A percentile compares a stretch with the other conserved stretches of the same genome.
Conservation (phyloP, 1,284 basidiomycete species). For the Ustilago lituana region DNA sequence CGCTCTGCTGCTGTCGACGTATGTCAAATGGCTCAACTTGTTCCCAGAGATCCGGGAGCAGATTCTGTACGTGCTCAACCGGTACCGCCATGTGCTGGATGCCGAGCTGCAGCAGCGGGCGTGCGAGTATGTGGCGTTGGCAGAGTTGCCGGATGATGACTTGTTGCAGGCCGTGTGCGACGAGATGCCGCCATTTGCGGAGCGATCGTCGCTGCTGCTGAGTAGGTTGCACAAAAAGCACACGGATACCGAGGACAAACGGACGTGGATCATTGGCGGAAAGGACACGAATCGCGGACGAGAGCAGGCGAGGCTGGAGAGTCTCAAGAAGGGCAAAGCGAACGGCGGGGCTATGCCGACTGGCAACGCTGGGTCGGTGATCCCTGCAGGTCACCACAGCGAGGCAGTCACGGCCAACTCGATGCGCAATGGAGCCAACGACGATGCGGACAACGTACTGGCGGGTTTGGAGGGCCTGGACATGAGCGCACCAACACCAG, state of each 20-base stretch:
- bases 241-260: constrained; percentile 80
- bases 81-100: constrained; percentile 93
- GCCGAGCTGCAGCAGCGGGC: constrained; percentile 97
- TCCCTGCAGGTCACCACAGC: constrained; percentile 41
- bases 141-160: constrained; percentile 76
- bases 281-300: constrained; percentile 87
- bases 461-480: constrained; percentile 84
- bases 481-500: constrained; percentile 70
- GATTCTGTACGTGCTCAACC: constrained; percentile 91
- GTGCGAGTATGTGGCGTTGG: constrained; percentile 71
- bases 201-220: constrained; percentile 83
- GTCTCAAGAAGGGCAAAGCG: constrained; percentile 67
- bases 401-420: constrained; percentile 51
- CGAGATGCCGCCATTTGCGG: constrained; percentile 98
- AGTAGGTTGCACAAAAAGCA: constrained; percentile 86
- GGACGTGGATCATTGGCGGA: constrained; percentile 94
- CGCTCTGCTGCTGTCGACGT: constrained; percentile 91
- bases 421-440: constrained; percentile 29
- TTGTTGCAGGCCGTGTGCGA: constrained; percentile 93
- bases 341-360: constrained; percentile 64
- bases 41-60: constrained; percentile 98
- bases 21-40: constrained; percentile 99
- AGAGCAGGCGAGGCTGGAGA: constrained; percentile 72
- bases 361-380: constrained; percentile 47
- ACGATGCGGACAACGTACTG: constrained; percentile 73